These are phyloP conservation scores for Capsaspora owczarzaki DNA, from an alignment of 78 protist species.

Conservation along the genomic window DNA sequence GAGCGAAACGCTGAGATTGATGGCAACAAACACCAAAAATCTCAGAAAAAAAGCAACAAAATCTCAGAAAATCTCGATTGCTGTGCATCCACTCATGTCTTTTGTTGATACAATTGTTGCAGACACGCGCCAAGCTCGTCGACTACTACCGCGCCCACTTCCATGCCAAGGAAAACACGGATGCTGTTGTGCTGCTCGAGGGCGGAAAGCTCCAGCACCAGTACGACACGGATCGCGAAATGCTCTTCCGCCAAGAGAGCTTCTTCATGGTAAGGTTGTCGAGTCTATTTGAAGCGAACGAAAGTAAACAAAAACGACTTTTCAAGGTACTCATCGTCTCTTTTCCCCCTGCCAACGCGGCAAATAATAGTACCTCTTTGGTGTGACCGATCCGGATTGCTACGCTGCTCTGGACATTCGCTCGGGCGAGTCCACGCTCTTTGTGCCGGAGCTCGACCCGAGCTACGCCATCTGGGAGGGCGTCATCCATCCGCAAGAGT, in stretches of 20 bases:
- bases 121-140: not conserved
- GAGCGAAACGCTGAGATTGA: not conserved
- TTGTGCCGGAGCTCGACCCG: slow-evolving; percentile 12
- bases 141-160: not conserved
- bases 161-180: not conserved
- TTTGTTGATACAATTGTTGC: not conserved
- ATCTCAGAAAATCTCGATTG: too few species aligned
- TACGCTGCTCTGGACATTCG: not conserved
- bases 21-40: not conserved
- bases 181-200: not conserved
- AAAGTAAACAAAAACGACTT: too few species aligned
- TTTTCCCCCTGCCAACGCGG: too few species aligned
- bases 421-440: not conserved
- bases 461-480: slow-evolving; percentile 41
- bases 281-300: too few species aligned
- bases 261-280: not conserved
- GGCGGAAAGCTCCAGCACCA: not conserved
- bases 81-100: not conserved
- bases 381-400: slow-evolving; percentile 9
- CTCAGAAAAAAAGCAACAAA: not conserved
- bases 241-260: slow-evolving; percentile 2
- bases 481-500: not conserved
- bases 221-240: slow-evolving; percentile 4
- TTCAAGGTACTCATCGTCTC: too few species aligned
- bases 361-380: slow-evolving; percentile 11